These are phyloP conservation scores for Globisporangium splendens DNA, from an alignment of 352 stramenopile genomes.

Conservation along the genomic window DNA sequence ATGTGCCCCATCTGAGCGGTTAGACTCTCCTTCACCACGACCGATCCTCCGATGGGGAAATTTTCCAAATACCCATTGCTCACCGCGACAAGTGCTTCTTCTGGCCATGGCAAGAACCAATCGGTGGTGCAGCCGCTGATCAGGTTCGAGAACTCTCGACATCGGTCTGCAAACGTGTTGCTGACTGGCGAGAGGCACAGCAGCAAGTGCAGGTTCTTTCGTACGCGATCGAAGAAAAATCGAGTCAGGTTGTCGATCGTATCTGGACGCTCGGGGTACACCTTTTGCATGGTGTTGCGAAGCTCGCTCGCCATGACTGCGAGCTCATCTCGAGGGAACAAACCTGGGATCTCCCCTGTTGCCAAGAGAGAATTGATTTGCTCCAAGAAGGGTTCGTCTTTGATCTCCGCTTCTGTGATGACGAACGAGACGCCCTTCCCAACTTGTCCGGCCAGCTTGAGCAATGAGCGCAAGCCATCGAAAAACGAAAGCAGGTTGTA, in stretches of 20 bases:
- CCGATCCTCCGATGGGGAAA: slow-evolving; percentile 60
- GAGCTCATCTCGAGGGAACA: slow-evolving; percentile 90
- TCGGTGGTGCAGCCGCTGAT: slow-evolving; percentile 87
- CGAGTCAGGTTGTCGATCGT: slow-evolving; percentile 78
- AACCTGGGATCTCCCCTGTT: slow-evolving; percentile 78
- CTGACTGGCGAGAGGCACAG: slow-evolving; percentile 88
- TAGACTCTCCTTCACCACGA: slow-evolving; percentile 56
- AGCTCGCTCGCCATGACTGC: slow-evolving; percentile 83
- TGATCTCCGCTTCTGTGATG: slow-evolving; percentile 88
- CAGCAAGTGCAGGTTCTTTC: slow-evolving; percentile 81
- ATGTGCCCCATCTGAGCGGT: slow-evolving; percentile 69
- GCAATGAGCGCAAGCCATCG: slow-evolving; percentile 82
- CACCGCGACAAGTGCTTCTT: slow-evolving; percentile 84
- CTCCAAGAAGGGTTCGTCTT: slow-evolving; percentile 89
- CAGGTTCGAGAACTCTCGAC: slow-evolving; percentile 86
- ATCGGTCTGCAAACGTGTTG: slow-evolving; percentile 68
- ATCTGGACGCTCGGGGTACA: slow-evolving; percentile 56
- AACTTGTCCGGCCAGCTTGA: slow-evolving; percentile 78
- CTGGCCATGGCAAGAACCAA: slow-evolving; percentile 89
- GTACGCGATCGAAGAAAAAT: slow-evolving; percentile 87
- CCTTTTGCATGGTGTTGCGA: slow-evolving; percentile 63
- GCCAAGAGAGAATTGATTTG: slow-evolving; percentile 86
- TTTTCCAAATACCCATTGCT: slow-evolving; percentile 70
- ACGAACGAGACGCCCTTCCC: slow-evolving; percentile 83
- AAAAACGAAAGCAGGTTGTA: slow-evolving; percentile 86